These are phyloP conservation scores for Plasmodium sp. DNA, from an alignment of 169 alveolate genomes.

Conservation along the genomic window DNA sequence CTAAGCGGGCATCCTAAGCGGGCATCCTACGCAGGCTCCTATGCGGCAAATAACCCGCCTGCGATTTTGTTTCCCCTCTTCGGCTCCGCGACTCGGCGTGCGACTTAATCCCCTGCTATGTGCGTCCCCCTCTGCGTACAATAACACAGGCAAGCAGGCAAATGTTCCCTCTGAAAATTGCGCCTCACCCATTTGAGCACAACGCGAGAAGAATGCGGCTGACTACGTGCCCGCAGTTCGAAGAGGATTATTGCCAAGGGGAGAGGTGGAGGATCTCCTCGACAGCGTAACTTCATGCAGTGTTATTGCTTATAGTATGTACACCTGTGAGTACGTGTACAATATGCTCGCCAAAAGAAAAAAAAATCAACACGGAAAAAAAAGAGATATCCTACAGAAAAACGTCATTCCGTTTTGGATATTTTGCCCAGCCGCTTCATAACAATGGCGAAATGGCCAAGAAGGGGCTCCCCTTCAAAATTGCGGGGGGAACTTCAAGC, in stretches of 20 bases:
- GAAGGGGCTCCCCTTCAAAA: background rate
- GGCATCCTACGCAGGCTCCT: background rate
- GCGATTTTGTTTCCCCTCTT: background rate
- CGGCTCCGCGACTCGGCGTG: background rate
- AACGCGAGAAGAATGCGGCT: background rate
- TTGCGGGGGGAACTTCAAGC: background rate
- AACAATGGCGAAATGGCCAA: background rate
- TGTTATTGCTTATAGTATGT: background rate
- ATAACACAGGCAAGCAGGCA: background rate
- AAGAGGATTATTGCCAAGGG: background rate
- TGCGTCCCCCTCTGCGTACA: background rate
- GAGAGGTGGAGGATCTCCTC: background rate
- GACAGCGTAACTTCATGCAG: background rate
- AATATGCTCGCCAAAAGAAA: background rate
- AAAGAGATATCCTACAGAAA: background rate
- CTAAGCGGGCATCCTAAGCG: background rate
- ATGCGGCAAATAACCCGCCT: background rate
- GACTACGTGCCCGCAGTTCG: background rate
- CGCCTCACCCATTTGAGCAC: background rate
- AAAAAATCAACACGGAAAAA: background rate
- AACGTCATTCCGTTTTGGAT: background rate
- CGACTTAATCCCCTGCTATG: background rate
- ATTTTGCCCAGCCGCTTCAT: background rate
- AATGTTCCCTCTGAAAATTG: background rate
- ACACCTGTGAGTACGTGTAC: background rate